A percentile compares a stretch with the other conserved stretches of the same genome.
phyloP scores from a whole-genome alignment of 306 rosid species.

The Spatholobus suberectus region DNA sequence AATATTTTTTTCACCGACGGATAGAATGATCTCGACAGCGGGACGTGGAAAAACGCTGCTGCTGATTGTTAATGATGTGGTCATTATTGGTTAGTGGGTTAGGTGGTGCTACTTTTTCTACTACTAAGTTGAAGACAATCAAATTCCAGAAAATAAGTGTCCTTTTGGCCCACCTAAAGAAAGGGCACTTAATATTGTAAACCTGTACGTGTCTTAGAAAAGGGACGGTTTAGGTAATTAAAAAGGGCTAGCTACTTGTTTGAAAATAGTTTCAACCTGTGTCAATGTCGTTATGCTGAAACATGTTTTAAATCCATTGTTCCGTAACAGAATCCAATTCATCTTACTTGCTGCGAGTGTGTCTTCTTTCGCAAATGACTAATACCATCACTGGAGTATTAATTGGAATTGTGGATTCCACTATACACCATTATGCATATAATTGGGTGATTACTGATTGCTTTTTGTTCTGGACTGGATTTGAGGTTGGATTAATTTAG shows the following conservation, averaged over 20 bases:
- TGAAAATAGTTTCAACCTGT: background rate
- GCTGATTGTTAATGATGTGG: constrained; percentile 41
- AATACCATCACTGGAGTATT: constrained; percentile 1
- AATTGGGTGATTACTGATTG: background rate
- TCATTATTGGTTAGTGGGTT: constrained; percentile 37
- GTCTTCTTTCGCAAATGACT: background rate
- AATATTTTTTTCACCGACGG: constrained; percentile 4
- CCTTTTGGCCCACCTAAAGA: constrained; percentile 37
- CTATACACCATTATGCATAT: background rate
- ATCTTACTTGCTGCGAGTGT: background rate
- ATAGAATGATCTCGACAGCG: constrained; percentile 36
- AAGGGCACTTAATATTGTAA: background rate
- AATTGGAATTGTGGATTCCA: constrained; percentile 27
- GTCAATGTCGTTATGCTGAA: background rate
- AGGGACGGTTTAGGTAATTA: constrained; percentile 2
- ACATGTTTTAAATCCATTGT: constrained; percentile 9
- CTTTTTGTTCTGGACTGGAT: no score
- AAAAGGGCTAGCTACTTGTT: background rate
- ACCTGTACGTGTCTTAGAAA: constrained; percentile 18
- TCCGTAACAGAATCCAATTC: background rate
- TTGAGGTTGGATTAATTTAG: no score
- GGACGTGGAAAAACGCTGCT: constrained; percentile 50
- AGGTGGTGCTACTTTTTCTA: constrained; percentile 22
- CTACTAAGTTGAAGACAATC: constrained; percentile 29
- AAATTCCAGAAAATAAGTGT: constrained; percentile 24